A percentile compares a stretch with the other conserved stretches of the same genome.
Conservation (phyloP, 352 stramenopile genomes). For the Phytophthora citricola region DNA sequence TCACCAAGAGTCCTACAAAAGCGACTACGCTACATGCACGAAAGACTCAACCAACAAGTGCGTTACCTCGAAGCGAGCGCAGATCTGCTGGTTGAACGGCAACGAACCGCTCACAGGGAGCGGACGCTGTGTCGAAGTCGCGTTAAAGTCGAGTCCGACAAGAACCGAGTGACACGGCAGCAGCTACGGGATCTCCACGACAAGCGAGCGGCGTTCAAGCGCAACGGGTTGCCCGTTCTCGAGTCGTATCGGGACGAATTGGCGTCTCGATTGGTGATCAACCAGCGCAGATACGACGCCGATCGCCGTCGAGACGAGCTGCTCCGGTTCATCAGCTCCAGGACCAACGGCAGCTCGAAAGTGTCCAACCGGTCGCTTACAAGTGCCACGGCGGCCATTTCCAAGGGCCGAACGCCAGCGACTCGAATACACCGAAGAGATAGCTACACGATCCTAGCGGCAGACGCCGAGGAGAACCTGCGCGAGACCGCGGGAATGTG, state of each 20-base stretch:
- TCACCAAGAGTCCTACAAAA: slow-evolving; percentile 66
- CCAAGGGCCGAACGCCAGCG: slow-evolving; percentile 11
- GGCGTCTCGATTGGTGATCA: slow-evolving; percentile 48
- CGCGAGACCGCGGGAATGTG: slow-evolving; percentile 54
- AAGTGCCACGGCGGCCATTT: slow-evolving; percentile 18
- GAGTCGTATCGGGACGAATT: slow-evolving; percentile 60
- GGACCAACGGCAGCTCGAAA: slow-evolving; percentile 12
- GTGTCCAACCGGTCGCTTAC: slow-evolving; percentile 12
- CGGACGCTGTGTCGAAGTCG: slow-evolving; percentile 43
- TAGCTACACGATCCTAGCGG: slow-evolving; percentile 37
- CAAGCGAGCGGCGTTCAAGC: slow-evolving; percentile 34
- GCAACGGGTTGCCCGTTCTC: slow-evolving; percentile 44
- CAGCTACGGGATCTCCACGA: slow-evolving; percentile 34
- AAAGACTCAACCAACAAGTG: slow-evolving; percentile 44
- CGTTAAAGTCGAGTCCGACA: slow-evolving; percentile 46
- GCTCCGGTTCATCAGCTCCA: slow-evolving; percentile 51
- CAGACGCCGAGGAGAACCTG: slow-evolving; percentile 35
- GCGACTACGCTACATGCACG: slow-evolving; percentile 52
- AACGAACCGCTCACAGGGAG: slow-evolving; percentile 34
- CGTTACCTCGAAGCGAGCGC: slow-evolving; percentile 49
- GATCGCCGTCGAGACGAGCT: slow-evolving; percentile 60
- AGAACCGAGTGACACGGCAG: slow-evolving; percentile 35
- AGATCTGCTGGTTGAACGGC: slow-evolving; percentile 39
- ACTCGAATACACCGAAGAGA: slow-evolving; percentile 29
- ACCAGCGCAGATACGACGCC: slow-evolving; percentile 45